Conservation (phyloP, 805 yeast genomes). For the Torulaspora quercuum region DNA sequence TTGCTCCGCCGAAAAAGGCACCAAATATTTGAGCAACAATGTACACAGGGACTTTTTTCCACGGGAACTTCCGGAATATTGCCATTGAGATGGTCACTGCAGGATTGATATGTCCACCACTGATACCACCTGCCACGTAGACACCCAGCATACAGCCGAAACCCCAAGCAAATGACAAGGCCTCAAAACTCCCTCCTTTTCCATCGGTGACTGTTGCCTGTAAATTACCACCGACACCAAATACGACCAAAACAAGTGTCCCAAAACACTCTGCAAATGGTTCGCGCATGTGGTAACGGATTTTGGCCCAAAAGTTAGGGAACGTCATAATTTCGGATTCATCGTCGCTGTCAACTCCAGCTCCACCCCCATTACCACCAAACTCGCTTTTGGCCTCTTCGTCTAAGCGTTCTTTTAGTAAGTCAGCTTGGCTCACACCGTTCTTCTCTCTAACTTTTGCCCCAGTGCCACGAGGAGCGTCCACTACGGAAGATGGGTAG, state of each 20-base stretch:
- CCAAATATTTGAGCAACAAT: constrained; percentile 44
- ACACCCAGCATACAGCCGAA: constrained; percentile 47
- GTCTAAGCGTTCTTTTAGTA: background rate
- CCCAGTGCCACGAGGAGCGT: too few relatives aligned
- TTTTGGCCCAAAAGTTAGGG: constrained; percentile 21
- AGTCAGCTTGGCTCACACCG: background rate
- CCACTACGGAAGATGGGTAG: constrained; percentile 14
- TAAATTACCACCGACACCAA: constrained; percentile 47
- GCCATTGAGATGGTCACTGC: constrained; percentile 46
- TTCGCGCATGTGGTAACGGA: constrained; percentile 33
- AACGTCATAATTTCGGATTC: constrained; percentile 13
- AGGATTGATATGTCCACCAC: constrained; percentile 50
- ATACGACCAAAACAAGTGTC: constrained; percentile 39
- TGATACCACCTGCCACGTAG: constrained; percentile 44
- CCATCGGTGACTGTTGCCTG: constrained; percentile 39
- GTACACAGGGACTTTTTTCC: constrained; percentile 44
- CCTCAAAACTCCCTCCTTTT: constrained; percentile 37
- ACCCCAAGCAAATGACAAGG: constrained; percentile 45
- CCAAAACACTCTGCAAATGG: constrained; percentile 48
- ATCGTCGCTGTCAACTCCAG: constrained; percentile 5
- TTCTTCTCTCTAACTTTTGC: background rate
- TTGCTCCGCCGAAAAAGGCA: constrained; percentile 42
- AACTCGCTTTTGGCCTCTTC: background rate
- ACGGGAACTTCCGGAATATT: constrained; percentile 45
- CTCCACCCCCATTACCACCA: constrained; percentile 10